Base-by-base conservation (phyloP, 257 asterid species). In the Orobanche coerulescens region DNA sequence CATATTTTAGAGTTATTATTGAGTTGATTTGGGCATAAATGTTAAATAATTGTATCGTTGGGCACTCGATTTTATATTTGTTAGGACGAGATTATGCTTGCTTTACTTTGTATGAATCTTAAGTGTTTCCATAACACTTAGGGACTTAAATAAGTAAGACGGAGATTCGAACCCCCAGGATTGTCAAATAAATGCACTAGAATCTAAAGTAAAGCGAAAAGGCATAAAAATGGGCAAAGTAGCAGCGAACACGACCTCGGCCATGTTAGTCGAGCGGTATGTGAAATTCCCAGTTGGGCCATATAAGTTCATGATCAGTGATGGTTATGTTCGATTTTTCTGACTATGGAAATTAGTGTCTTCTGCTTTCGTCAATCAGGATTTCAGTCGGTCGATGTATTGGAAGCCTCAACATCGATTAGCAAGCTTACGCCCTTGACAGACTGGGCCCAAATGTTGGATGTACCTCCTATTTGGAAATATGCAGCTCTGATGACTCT, bases 211-310 rank as follows among this genome's bases (percentile, higher is more conserved):
- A n/a, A n/a, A n/a, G n/a, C n/a, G n/a, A n/a, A n/a, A n/a, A n/a
- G n/a, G n/a, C n/a, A n/a, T n/a, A n/a, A n/a, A n/a, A n/a, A n/a
- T n/a, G 4, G 62, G 70, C 12, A 87, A 11, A 2, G 79, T 74
- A 25, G 84, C 95, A 1, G 90, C 73, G 2, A 90, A 87, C 46
- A 87, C 71, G n/a, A 87, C 67, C 40, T 94, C 93, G 0, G 94
- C 90, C 11, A n/a, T 86, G 74, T 3, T 83, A 77, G 67, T 82
- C 52, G 55, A 87, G 82, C 28, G 78, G 79, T 6, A 75, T 79
- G 28, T 87, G 95, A 37, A 87, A 80, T 16, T 44, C 65, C 95
- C 95, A 87, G 47, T 78, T 78, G 1, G 57, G 84, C 95, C 94
- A 84, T 20, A 50, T 69, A 26, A 86, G 80, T 26, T 63, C 75